Evolutionary conservation across 1,284 basidiomycete genomes (phyloP).

Genomic region (Xerocomus nothofagi): DNA sequence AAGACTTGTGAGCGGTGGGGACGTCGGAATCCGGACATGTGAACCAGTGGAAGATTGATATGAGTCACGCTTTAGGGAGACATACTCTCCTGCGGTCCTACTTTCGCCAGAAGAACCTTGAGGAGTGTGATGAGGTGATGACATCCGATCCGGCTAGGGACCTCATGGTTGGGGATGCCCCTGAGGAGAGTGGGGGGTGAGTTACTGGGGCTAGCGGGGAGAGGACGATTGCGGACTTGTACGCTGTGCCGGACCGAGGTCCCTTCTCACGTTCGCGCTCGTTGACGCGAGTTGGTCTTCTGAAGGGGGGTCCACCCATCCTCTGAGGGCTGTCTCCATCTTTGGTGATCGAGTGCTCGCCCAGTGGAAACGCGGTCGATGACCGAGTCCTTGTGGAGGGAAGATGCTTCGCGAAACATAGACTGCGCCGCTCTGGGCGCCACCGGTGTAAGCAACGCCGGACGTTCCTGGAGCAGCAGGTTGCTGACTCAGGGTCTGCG

Average conservation of each 20-base stretch:
- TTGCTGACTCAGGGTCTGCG: slow-evolving; percentile 37
- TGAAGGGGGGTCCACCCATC: slow-evolving; percentile 4
- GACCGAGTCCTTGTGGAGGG: slow-evolving; percentile 51
- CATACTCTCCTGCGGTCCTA: slow-evolving; percentile 42
- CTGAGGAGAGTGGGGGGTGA: slow-evolving; percentile 48
- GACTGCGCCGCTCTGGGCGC: slow-evolving; percentile 39
- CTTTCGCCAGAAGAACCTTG: slow-evolving; percentile 54
- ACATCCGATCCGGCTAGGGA: slow-evolving; percentile 52
- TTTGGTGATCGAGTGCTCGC: slow-evolving; percentile 55
- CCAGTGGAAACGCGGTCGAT: slow-evolving; percentile 56
- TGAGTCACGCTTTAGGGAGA: slow-evolving; percentile 52
- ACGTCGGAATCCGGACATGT: slow-evolving; percentile 31
- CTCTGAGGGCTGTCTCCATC: slow-evolving; percentile 42
- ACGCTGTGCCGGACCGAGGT: slow-evolving; percentile 48
- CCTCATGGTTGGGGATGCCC: slow-evolving; percentile 35
- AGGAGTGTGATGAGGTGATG: slow-evolving; percentile 54
- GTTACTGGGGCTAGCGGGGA: slow-evolving; percentile 39
- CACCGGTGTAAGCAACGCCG: slow-evolving; percentile 54
- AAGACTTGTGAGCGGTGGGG: slow-evolving; percentile 37
- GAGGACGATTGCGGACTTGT: slow-evolving; percentile 49
- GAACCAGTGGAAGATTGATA: slow-evolving; percentile 33
- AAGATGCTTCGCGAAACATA: slow-evolving; percentile 36
- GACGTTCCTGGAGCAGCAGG: slow-evolving; percentile 42
- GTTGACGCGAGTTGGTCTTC: slow-evolving; percentile 32
- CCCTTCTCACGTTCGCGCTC: slow-evolving; percentile 42